phyloP scores from a whole-genome alignment of 2,329 filamentous ascomycete species.

The Trichoderma atrobrunneum region DNA sequence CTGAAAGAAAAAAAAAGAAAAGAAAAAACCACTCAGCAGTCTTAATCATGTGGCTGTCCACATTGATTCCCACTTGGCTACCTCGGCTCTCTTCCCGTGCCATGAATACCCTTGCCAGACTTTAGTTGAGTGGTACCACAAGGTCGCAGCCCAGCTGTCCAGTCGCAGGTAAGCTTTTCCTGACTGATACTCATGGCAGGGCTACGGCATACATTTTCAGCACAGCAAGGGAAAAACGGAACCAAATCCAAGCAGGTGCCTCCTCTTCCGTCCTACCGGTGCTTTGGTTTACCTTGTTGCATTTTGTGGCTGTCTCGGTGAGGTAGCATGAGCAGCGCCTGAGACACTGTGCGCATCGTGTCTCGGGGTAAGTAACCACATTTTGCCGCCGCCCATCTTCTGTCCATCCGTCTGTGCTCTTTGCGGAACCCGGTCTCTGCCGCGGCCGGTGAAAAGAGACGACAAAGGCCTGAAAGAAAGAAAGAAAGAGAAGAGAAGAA shows the following conservation, averaged over 20 bases:
- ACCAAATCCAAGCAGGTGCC: neutral
- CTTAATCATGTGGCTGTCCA: neutral
- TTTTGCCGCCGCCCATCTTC: neutral
- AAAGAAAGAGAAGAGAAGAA: neutral
- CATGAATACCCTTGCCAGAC: neutral
- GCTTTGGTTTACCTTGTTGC: neutral
- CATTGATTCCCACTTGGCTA: neutral
- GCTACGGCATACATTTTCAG: constrained; percentile 1
- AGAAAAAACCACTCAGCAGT: neutral
- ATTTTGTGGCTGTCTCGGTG: neutral
- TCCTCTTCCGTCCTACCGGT: neutral
- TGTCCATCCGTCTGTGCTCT: neutral
- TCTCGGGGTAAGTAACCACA: neutral
- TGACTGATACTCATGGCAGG: constrained; percentile 3
- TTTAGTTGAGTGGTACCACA: neutral
- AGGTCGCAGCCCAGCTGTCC: constrained; percentile 13
- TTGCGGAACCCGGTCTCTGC: neutral
- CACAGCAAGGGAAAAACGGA: neutral
- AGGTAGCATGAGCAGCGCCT: neutral
- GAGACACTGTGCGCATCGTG: neutral
- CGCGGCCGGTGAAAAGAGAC: neutral
- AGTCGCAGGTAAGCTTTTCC: constrained; percentile 10
- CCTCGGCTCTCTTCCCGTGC: neutral
- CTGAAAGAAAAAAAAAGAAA: neutral
- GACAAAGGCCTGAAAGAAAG: neutral